Base-by-base conservation (phyloP, 345 rosid species). In the Hibiscus syriacus region DNA sequence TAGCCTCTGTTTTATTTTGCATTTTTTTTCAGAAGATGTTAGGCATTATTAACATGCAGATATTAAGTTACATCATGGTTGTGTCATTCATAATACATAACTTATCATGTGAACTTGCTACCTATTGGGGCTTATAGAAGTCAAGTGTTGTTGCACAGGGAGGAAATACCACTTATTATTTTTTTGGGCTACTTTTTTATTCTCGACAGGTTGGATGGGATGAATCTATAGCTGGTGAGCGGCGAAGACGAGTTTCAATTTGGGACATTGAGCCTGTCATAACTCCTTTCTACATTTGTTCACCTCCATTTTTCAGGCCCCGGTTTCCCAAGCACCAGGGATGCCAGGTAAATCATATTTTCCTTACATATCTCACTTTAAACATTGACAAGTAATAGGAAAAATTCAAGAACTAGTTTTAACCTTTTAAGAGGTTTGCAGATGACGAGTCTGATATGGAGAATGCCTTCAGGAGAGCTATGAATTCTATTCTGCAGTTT, bases 251-350 rank as follows among this genome's bases (percentile, higher is more conserved):
- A 63, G 99, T 94, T 69, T 91, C 99, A 4, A 74, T 94, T 22
- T 94, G 99, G 99, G 99, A 91, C 20, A 80, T 82, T 63, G 97
- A n/a, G n/a, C n/a, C n/a, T n/a, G n/a, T n/a, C n/a, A n/a, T n/a
- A n/a, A n/a, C n/a, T n/a, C n/a, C n/a, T n/a, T n/a, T n/a, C n/a
- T n/a, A n/a, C n/a, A n/a, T n/a, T n/a, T n/a, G n/a, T n/a, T n/a
- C n/a, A n/a, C n/a, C n/a, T n/a, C n/a, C n/a, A n/a, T n/a, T n/a
- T n/a, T n/a, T n/a, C n/a, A n/a, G n/a, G n/a, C n/a, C n/a, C n/a
- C n/a, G n/a, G n/a, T n/a, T n/a, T n/a, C n/a, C n/a, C n/a, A n/a
- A n/a, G n/a, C n/a, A n/a, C 88, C 91, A 0, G 96, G 98, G 66
- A 83, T 88, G 89, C 88, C 86, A 74, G 93, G 96, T 93, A 76